These are phyloP conservation scores for Colletotrichum orbiculare DNA, from an alignment of 2,329 filamentous ascomycete species.

Conservation along the genomic window DNA sequence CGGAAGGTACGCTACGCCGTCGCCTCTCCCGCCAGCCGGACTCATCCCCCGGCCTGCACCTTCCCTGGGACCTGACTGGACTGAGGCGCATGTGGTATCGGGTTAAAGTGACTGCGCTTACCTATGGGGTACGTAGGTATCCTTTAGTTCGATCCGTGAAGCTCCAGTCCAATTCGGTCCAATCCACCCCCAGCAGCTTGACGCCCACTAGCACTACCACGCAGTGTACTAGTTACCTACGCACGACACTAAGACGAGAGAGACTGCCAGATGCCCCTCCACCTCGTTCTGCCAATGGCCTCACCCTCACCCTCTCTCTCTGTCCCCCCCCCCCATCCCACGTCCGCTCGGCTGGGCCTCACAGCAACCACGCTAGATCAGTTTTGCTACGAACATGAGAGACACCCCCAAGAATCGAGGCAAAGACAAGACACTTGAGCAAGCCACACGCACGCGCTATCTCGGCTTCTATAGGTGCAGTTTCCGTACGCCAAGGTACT, in stretches of 20 bases:
- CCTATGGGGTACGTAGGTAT: conserved; percentile 10
- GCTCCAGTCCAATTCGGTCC: neutral
- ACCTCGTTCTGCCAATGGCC: neutral
- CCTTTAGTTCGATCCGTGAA: conserved; percentile 8
- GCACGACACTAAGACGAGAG: conserved; percentile 22
- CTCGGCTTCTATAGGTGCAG: conserved; percentile 4
- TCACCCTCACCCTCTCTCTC: conserved; percentile 15
- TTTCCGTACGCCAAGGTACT: conserved; percentile 11
- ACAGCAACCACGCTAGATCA: neutral
- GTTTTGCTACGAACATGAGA: conserved; percentile 6
- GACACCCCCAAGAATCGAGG: conserved; percentile 13
- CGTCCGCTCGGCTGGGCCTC: neutral
- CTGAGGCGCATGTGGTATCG: conserved; percentile 27
- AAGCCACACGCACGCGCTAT: conserved; percentile 11
- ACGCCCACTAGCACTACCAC: neutral
- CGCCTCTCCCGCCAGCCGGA: conserved; percentile 31
- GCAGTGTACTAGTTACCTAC: conserved; percentile 9
- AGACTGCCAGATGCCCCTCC: conserved; percentile 4
- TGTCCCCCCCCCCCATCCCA: conserved; percentile 12
- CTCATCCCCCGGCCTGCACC: conserved; percentile 15
- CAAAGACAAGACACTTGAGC: conserved; percentile 9
- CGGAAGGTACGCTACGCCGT: neutral
- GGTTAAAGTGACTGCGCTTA: neutral
- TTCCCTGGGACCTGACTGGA: conserved; percentile 16
- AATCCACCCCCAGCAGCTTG: conserved; percentile 9